Evolutionary conservation across 805 yeast genomes (phyloP).

Genomic region (Cyberlindnera mississippiensis): DNA sequence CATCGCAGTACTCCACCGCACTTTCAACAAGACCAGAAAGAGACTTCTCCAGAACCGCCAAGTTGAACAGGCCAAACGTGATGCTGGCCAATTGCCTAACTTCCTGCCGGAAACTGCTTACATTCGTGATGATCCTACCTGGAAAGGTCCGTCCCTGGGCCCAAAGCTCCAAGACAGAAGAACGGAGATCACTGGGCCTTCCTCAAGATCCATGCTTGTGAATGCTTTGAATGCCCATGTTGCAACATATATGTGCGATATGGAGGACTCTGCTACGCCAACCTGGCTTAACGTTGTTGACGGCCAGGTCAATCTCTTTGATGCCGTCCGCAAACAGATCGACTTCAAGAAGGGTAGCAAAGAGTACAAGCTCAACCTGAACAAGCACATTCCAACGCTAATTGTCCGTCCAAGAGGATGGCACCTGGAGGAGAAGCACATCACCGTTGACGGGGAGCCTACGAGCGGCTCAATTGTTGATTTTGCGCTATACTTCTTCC

Average conservation of each 20-base stretch:
- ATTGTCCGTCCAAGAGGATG: conserved; percentile 88
- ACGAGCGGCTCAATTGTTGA: conserved; percentile 78
- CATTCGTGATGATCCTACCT: conserved; percentile 67
- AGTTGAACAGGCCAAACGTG: conserved; percentile 55
- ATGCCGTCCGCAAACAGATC: conserved; percentile 68
- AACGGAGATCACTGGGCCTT: conserved; percentile 83
- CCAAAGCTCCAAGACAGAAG: conserved; percentile 72
- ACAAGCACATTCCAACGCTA: conserved; percentile 66
- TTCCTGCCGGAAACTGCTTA: conserved; percentile 64
- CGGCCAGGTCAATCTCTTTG: conserved; percentile 77
- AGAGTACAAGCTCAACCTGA: conserved; percentile 25
- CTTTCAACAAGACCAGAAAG: conserved; percentile 61
- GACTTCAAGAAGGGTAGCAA: conserved; percentile 44
- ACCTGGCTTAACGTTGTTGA: conserved; percentile 78
- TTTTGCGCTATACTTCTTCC: conserved; percentile 74
- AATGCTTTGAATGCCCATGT: conserved; percentile 77
- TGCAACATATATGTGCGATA: conserved; percentile 82
- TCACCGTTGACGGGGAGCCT: conserved; percentile 68
- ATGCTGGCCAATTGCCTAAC: conserved; percentile 56
- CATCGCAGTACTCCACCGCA: conserved; percentile 68
- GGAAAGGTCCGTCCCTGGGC: conserved; percentile 74
- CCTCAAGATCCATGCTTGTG: conserved; percentile 78
- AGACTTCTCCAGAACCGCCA: conserved; percentile 59
- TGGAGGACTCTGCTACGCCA: conserved; percentile 82
- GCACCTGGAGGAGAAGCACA: conserved; percentile 77